Percentiles rank a stretch among this genome's conserved stretches.
Conservation (phyloP, 2,329 filamentous ascomycete species). For the Penicillium sp. region DNA sequence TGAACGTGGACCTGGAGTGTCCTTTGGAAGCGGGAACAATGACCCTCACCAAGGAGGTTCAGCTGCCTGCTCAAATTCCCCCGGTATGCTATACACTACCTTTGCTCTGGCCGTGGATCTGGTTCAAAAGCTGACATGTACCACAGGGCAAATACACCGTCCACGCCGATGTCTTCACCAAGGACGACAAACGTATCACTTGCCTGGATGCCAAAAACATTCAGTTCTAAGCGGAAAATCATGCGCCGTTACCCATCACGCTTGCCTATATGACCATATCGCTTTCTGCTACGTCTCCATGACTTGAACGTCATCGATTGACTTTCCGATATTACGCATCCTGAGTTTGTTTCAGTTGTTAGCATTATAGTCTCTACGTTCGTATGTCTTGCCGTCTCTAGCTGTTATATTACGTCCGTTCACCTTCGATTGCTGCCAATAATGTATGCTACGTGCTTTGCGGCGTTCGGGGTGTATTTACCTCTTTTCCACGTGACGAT, state of each 20-base stretch:
- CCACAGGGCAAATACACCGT: constrained; percentile 86
- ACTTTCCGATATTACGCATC: constrained; percentile 1
- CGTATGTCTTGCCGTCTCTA: constrained; percentile 1
- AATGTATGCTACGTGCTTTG: constrained; percentile 9
- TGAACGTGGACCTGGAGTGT: constrained; percentile 86
- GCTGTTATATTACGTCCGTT: constrained; percentile 9
- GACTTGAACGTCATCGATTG: neutral
- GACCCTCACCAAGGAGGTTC: constrained; percentile 77
- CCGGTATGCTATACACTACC: constrained; percentile 65
- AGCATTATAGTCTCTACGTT: constrained; percentile 4
- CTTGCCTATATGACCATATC: neutral
- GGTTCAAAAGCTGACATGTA: constrained; percentile 15
- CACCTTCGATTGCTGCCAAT: constrained; percentile 6
- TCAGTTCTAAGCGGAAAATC: constrained; percentile 31
- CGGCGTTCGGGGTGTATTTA: constrained; percentile 24
- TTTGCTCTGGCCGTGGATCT: neutral
- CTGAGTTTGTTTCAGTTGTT: constrained; percentile 10
- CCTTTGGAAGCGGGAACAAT: constrained; percentile 81
- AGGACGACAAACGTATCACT: constrained; percentile 75
- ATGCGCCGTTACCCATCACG: neutral
- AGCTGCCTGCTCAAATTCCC: constrained; percentile 85
- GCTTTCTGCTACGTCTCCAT: constrained; percentile 10
- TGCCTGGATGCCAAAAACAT: constrained; percentile 73
- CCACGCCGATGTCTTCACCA: constrained; percentile 79
- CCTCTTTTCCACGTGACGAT: neutral